These are phyloP conservation scores for Oryza australiensis DNA, from an alignment of 176 grass and related monocot genomes.

Conservation along the genomic window DNA sequence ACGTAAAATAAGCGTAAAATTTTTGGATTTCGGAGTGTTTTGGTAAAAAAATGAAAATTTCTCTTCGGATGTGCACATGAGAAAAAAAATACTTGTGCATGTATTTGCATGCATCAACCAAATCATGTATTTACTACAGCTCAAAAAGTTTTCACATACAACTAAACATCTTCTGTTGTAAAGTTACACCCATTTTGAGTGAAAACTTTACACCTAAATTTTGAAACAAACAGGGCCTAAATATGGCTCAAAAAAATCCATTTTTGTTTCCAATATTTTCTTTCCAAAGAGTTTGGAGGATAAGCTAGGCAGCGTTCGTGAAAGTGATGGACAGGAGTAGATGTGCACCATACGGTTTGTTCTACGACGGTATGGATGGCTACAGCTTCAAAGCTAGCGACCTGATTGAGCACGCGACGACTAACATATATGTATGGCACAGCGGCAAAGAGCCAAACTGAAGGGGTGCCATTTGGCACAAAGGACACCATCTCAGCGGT, in stretches of 20 bases:
- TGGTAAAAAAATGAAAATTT: too few species aligned
- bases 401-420: not conserved
- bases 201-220: too few species aligned
- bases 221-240: too few species aligned
- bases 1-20: too few species aligned
- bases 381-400: not conserved
- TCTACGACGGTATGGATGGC: not conserved
- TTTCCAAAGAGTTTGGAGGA: constrained; percentile 14
- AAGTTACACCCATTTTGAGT: too few species aligned
- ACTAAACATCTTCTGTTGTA: too few species aligned
- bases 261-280: not conserved
- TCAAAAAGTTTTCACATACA: too few species aligned
- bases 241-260: not conserved
- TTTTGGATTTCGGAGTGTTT: too few species aligned
- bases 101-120: too few species aligned
- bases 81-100: too few species aligned
- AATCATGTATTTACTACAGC: too few species aligned
- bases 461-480: not conserved
- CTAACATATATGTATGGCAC: not conserved
- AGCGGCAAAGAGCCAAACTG: not conserved
- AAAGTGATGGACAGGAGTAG: not conserved
- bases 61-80: too few species aligned
- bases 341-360: not conserved
- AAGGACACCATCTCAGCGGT: not conserved
- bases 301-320: not conserved